Conservation (phyloP, 768 basidiomycete genomes). For the Boletus subparvulus region DNA sequence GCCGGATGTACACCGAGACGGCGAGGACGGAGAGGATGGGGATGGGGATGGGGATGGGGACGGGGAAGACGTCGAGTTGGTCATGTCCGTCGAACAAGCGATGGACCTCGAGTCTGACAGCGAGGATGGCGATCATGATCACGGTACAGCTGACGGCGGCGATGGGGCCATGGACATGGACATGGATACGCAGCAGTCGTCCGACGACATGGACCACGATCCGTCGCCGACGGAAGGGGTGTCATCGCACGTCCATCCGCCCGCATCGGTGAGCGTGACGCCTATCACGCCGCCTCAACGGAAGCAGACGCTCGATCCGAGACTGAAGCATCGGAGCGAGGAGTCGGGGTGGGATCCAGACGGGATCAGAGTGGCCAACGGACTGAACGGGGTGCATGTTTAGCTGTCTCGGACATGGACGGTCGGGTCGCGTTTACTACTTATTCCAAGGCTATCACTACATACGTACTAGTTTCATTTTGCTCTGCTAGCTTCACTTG, state of each 20-base stretch:
- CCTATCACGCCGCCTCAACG: slow-evolving; percentile 32
- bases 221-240: slow-evolving; percentile 37
- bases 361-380: slow-evolving; percentile 12
- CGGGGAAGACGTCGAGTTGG: slow-evolving; percentile 29
- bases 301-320: slow-evolving; percentile 24
- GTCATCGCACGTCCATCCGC: slow-evolving; percentile 24
- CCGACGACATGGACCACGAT: slow-evolving; percentile 28
- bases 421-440: background rate
- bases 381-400: slow-evolving; percentile 18
- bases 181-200: slow-evolving; percentile 22
- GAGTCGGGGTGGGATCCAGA: slow-evolving; percentile 31
- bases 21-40: background rate
- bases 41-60: background rate
- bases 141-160: background rate
- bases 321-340: slow-evolving; percentile 32
- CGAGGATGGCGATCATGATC: slow-evolving; percentile 27
- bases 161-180: slow-evolving; percentile 20
- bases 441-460: slow-evolving; percentile 23
- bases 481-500: background rate
- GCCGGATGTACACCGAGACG: slow-evolving; percentile 14
- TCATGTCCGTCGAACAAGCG: slow-evolving; percentile 44
- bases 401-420: background rate
- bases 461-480: background rate
- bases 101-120: slow-evolving; percentile 45
- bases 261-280: slow-evolving; percentile 30